Conservation (phyloP, 768 basidiomycete genomes). For the Pulveroboletus sp. region DNA sequence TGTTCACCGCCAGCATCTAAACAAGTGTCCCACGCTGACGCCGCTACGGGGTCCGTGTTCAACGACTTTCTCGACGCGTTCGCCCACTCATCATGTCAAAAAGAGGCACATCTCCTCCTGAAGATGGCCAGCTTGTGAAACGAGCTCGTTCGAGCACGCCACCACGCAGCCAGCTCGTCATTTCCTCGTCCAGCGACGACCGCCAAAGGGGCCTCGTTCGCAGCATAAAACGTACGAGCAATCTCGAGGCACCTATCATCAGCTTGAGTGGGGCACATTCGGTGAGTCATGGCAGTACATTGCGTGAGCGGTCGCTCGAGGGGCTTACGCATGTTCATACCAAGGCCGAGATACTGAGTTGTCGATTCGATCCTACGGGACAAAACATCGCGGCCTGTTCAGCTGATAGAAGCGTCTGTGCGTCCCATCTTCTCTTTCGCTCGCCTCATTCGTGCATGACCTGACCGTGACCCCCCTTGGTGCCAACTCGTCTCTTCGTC, state of each 20-base stretch:
- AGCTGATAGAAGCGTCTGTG: conserved; percentile 85
- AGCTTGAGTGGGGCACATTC: conserved; percentile 83
- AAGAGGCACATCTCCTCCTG: conserved; percentile 56
- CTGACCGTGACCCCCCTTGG: not conserved
- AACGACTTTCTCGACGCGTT: not conserved
- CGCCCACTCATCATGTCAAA: conserved; percentile 55
- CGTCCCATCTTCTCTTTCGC: conserved; percentile 30
- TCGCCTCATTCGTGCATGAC: conserved; percentile 1
- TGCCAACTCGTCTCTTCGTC: not conserved
- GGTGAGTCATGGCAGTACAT: conserved; percentile 41
- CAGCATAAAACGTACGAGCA: conserved; percentile 87
- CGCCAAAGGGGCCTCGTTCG: conserved; percentile 76
- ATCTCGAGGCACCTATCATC: conserved; percentile 90
- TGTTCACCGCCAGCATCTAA: too few relatives aligned
- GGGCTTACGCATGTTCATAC: not conserved
- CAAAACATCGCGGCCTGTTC: conserved; percentile 92
- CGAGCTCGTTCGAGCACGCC: conserved; percentile 48
- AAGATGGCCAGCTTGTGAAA: conserved; percentile 55
- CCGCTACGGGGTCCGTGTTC: not conserved
- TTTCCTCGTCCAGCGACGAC: conserved; percentile 71
- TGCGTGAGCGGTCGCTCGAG: not conserved
- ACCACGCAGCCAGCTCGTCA: conserved; percentile 64
- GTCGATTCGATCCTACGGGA: conserved; percentile 91
- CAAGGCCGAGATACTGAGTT: conserved; percentile 83
- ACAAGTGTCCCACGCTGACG: not conserved